Base-by-base conservation (phyloP, 192 early-diverging fungal genomes). In the Dissophora globulifera region DNA sequence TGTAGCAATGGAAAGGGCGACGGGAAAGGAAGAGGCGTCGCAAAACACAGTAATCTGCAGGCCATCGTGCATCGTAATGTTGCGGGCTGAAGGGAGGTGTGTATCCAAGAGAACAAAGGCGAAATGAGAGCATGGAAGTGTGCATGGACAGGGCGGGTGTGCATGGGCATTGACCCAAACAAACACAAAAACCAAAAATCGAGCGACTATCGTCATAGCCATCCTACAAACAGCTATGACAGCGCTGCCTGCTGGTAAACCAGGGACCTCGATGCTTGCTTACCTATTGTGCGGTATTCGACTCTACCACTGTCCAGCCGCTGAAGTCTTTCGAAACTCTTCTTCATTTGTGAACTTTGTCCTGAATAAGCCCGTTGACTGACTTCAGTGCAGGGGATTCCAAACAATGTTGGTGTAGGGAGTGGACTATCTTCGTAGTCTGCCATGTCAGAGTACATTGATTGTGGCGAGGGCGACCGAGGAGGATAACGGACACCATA, bases 211-310 rank as follows among this genome's bases (percentile, higher is more conserved):
- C 26, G 40, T 57, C 23, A 22, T 30, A 20, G 50, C 31, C 49
- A 29, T 50, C 49, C 22, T 50, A 29, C 49, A 50, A 57, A 12
- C 13, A 43, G 26, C 20, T 22, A 50, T 50, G 26, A 20, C 26
- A 22, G 23, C 11, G 20, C 32, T 19, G 10, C 35, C 26, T n/a
- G n/a, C n/a, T n/a, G n/a, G n/a, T n/a, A n/a, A n/a, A n/a, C n/a
- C n/a, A n/a, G n/a, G n/a, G n/a, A n/a, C n/a, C 48, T 50, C 48
- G 16, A 16, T 10, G 9, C 48, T 11, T 25, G 48, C 58, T 50
- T 76, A 76, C 72, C 72, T 55, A 76, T 62, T 20, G 72, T 76
- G 12, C 72, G 72, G 40, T 76, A 60, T 54, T 76, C 72, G 38
- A 76, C 72, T n/a, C 60, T 76, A 38, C 72, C 63, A n/a, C 30